These are phyloP conservation scores for Aspergillus sclerotiicarbonarius DNA, from an alignment of 495 filamentous ascomycete genomes.

Conservation along the genomic window DNA sequence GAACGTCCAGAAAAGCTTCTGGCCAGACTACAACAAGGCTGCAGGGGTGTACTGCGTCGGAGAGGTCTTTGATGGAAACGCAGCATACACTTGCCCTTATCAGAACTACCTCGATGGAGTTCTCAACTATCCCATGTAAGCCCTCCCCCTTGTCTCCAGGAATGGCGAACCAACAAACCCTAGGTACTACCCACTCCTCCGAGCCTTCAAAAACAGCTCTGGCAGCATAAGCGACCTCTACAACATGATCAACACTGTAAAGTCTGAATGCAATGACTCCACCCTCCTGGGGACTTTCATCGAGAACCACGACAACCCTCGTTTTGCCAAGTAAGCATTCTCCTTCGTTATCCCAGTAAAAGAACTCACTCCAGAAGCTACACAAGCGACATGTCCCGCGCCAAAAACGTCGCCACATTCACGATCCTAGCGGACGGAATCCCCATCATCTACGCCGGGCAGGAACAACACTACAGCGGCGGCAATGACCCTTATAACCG, in stretches of 20 bases:
- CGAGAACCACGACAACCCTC: conserved; percentile 76
- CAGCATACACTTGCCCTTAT: conserved; percentile 61
- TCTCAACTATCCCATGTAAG: conserved; percentile 60
- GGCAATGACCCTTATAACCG: conserved; percentile 64
- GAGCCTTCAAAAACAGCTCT: conserved; percentile 58
- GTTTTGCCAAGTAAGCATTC: conserved; percentile 55
- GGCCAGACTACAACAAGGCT: conserved; percentile 58
- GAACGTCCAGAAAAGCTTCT: conserved; percentile 71
- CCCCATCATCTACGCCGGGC: conserved; percentile 66
- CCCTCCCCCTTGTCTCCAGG: neutral
- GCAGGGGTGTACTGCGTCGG: conserved; percentile 71
- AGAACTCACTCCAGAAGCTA: conserved; percentile 37
- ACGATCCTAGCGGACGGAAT: conserved; percentile 69
- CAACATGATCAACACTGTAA: conserved; percentile 56
- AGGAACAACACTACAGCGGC: conserved; percentile 73
- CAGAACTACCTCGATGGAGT: conserved; percentile 59
- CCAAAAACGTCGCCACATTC: conserved; percentile 69
- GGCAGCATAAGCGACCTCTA: conserved; percentile 60
- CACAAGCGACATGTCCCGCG: conserved; percentile 49
- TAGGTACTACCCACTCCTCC: conserved; percentile 56
- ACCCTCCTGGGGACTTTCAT: conserved; percentile 70
- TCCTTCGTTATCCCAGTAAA: neutral
- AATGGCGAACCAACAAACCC: too few relatives aligned
- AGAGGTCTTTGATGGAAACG: conserved; percentile 65
- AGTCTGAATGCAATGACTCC: conserved; percentile 54